Evolutionary conservation across 164 flowering plant genomes (phyloP).

Genomic region (Taxillus chinensis): DNA sequence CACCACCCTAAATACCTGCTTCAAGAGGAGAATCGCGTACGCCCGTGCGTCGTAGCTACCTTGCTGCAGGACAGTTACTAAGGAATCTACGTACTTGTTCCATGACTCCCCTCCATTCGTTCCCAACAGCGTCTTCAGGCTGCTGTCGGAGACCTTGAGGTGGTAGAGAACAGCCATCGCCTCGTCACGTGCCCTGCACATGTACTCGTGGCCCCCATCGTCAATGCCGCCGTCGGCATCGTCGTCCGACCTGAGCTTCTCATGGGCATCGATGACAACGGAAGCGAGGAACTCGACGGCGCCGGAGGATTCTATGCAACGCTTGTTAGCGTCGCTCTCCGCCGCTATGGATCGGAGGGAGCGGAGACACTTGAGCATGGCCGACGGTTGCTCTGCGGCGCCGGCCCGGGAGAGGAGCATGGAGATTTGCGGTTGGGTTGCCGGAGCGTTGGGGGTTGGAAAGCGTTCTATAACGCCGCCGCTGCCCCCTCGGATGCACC

Average conservation of each 20-base stretch:
- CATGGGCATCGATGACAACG: conserved; percentile 19
- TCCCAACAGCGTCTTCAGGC: conserved; percentile 14
- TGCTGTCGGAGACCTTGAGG: conserved; percentile 30
- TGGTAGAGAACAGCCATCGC: conserved; percentile 36
- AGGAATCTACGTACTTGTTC: conserved; percentile 22
- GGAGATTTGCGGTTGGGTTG: conserved; percentile 27
- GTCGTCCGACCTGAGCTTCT: neutral
- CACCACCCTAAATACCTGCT: conserved; percentile 25
- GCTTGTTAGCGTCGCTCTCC: conserved; percentile 32
- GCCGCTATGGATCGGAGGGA: conserved; percentile 29
- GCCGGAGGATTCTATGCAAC: conserved; percentile 36
- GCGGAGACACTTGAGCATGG: conserved; percentile 29
- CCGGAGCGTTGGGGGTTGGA: conserved; percentile 30
- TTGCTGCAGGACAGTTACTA: conserved; percentile 24
- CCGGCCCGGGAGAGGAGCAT: conserved; percentile 35
- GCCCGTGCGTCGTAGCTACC: conserved; percentile 41
- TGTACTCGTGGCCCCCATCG: neutral
- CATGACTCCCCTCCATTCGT: conserved; percentile 18
- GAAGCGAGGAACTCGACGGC: conserved; percentile 43
- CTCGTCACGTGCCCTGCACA: conserved; percentile 23
- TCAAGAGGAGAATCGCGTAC: conserved; percentile 33
- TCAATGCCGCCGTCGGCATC: neutral
- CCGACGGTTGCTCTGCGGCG: conserved; percentile 21
- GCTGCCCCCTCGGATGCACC: conserved; percentile 32
- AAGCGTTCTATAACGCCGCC: conserved; percentile 21